Conservation (phyloP, 2,329 filamentous ascomycete species). For the Macrophomina phaseolina region DNA sequence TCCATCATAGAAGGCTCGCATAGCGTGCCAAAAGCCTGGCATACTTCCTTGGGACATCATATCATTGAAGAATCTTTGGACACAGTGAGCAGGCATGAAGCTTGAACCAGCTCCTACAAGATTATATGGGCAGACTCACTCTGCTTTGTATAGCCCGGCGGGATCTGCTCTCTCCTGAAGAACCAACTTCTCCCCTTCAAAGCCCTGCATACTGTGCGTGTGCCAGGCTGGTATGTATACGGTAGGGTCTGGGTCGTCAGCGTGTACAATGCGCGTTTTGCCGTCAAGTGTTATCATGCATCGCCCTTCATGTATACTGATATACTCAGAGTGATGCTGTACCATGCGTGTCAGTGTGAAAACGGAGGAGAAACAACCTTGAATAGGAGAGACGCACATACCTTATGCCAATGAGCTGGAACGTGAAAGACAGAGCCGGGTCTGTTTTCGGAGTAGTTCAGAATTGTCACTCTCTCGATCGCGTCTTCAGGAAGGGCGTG, state of each 20-base stretch:
- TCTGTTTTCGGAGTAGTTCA: background rate
- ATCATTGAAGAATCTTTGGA: slow-evolving; percentile 20
- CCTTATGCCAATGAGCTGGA: slow-evolving; percentile 13
- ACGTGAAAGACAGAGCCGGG: background rate
- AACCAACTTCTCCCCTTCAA: slow-evolving; percentile 18
- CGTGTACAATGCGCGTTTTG: background rate
- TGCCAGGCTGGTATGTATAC: slow-evolving; percentile 3
- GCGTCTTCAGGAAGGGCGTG: background rate
- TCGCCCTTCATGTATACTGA: background rate
- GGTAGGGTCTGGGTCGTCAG: background rate
- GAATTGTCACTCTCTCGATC: background rate
- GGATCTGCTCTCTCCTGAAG: slow-evolving; percentile 12
- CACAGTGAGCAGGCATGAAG: background rate
- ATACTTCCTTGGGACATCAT: background rate
- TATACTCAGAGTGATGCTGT: slow-evolving; percentile 12
- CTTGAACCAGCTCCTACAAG: too few relatives aligned
- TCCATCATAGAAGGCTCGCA: slow-evolving; percentile 24
- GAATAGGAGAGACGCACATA: background rate
- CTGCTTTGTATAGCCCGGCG: slow-evolving; percentile 13
- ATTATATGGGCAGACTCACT: background rate
- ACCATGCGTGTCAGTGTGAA: background rate
- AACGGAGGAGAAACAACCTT: background rate
- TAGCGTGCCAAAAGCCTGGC: background rate
- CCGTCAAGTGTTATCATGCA: background rate
- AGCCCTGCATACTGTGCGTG: slow-evolving; percentile 17